phyloP scores from a whole-genome alignment of 176 grass and related monocot species.

The Ampelocalamus luodianensis region DNA sequence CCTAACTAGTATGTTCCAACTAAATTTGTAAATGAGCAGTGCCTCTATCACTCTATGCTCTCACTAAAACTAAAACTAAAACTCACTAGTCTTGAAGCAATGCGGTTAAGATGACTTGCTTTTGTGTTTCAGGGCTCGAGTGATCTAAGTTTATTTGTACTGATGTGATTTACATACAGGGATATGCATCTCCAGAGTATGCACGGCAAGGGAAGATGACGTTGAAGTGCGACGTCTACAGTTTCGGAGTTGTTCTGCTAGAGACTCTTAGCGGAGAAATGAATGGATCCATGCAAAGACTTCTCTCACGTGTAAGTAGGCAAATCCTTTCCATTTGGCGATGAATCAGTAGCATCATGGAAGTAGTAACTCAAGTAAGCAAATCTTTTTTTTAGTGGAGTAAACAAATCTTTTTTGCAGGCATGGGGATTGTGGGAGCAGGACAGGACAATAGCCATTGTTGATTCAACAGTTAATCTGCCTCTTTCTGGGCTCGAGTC shows the following conservation, averaged over 20 bases:
- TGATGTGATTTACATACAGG: not conserved
- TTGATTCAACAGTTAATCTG: slow-evolving; percentile 17
- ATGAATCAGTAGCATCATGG: too few species aligned
- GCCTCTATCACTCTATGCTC: too few species aligned
- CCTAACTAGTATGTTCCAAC: not conserved
- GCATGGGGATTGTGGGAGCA: slow-evolving; percentile 50
- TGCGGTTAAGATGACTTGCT: too few species aligned
- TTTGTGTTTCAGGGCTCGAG: too few species aligned
- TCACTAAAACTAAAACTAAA: too few species aligned
- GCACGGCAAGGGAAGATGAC: not conserved
- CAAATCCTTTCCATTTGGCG: not conserved
- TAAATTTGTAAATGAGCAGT: too few species aligned
- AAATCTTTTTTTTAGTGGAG: not conserved
- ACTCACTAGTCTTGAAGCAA: too few species aligned
- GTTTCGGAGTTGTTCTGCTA: slow-evolving; percentile 13
- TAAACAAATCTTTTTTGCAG: not conserved
- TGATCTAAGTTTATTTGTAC: not conserved
- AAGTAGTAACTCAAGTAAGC: not conserved
- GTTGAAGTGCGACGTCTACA: slow-evolving; percentile 42
- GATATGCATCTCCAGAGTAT: slow-evolving; percentile 41
- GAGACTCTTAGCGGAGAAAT: slow-evolving; percentile 1
- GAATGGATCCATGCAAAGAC: not conserved
- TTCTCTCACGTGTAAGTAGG: slow-evolving; percentile 32
- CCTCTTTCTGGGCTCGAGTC: not conserved
- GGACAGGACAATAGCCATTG: slow-evolving; percentile 3